Base-by-base conservation (phyloP, 2,329 filamentous ascomycete species). In the Akanthomyces lecanii region DNA sequence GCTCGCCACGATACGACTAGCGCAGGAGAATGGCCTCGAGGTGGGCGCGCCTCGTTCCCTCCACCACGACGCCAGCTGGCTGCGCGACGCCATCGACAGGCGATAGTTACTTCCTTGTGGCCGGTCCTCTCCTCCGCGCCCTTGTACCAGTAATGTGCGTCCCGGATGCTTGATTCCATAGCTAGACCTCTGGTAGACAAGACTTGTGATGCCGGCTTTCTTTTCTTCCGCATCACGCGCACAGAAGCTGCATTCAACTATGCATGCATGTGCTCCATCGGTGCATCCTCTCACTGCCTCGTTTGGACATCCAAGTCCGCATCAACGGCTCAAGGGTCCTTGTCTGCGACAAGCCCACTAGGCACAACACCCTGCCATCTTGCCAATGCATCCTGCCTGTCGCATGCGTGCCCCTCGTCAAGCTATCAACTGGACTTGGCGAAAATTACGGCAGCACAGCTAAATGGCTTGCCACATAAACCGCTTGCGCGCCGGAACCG, bases 1-100 rank as follows among this genome's bases (percentile, higher is more conserved):
- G 42, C 54, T 23, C 25, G n/a, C 40, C 54, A 57, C 40, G 54
- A 57, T 57, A 40, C 40, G 54, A 57, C 54, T 57, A 57, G 18
- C 42, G 54, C 54, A 23, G 16, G 40, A 44, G 54, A 30, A 45
- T 44, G 54, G 54, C 40, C 40, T 45, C 16, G 25, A 12, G 25
- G 10, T 47, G 4, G 16, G 38, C 54, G n/a, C 14, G 4, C 23
- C 25, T 16, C 47, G 12, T 57, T 36, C 18, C 25, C 54, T 47
- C 6, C 51, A 14, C 52, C 53, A n/a, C 10, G 12, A 21, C 30
- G 50, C 50, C 36, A 36, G 30, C 28, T 53, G 16, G 28, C n/a
- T 4, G n/a, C 51, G 28, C 33, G 21, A 25, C 36, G 23, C 23
- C 52, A 30, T 42, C 38, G 23, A 42, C 52, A 44, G 1, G 7